These are phyloP conservation scores for Dothideomycetes sp. DNA, from an alignment of 2,329 filamentous ascomycete species.

Conservation along the genomic window DNA sequence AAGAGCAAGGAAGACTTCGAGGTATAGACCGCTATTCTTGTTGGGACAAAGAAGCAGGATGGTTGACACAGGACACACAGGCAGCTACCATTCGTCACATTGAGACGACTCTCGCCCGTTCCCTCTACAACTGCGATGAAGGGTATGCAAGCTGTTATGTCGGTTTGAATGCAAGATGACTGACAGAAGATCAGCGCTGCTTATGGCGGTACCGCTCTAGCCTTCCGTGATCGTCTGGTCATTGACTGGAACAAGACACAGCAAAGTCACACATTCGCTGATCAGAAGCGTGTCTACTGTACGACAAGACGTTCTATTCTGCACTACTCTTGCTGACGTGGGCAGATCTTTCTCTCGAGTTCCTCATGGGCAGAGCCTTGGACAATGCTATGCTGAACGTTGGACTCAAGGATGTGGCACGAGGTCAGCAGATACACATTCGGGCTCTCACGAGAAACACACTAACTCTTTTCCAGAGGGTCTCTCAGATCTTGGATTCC, in stretches of 20 bases:
- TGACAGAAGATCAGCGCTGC: constrained; percentile 50
- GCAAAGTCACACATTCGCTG: constrained; percentile 83
- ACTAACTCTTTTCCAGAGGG: constrained; percentile 51
- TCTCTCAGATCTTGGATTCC: constrained; percentile 82
- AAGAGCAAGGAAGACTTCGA: constrained; percentile 71
- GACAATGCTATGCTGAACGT: constrained; percentile 99
- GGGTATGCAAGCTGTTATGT: constrained; percentile 30
- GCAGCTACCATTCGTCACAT: constrained; percentile 85
- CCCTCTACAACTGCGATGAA: constrained; percentile 97
- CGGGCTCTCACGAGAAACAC: not conserved
- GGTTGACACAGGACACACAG: constrained; percentile 33
- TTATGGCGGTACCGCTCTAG: constrained; percentile 82
- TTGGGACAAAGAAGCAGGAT: constrained; percentile 15
- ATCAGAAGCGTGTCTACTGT: constrained; percentile 92
- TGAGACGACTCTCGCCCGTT: constrained; percentile 90
- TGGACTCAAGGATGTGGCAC: constrained; percentile 74
- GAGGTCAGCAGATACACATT: constrained; percentile 56
- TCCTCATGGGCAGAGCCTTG: constrained; percentile 89
- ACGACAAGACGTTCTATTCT: constrained; percentile 21
- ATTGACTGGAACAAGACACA: constrained; percentile 98
- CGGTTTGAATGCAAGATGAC: not conserved
- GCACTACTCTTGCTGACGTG: constrained; percentile 5
- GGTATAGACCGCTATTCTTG: constrained; percentile 28
- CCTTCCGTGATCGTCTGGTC: constrained; percentile 85
- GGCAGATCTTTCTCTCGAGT: constrained; percentile 81